These are phyloP conservation scores for Pseudocercospora vitis DNA, from an alignment of 2,329 filamentous ascomycete species.

Conservation along the genomic window DNA sequence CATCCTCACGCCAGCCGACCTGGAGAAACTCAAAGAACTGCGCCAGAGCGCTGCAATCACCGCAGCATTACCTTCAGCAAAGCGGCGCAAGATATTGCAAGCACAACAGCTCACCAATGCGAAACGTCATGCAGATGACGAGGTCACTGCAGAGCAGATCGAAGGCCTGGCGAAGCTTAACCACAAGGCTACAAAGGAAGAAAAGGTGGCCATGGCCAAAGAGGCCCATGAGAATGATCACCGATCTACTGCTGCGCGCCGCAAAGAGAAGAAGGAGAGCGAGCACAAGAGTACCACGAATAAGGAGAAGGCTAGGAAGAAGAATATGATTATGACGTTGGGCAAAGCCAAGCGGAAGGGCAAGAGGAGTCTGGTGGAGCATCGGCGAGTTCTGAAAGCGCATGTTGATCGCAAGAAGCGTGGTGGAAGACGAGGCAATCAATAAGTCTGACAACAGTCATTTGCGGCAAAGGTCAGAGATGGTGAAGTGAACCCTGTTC, in stretches of 20 bases:
- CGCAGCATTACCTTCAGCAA: slow-evolving; percentile 54
- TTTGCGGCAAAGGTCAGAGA: no score
- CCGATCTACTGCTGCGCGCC: slow-evolving; percentile 79
- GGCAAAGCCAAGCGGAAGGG: slow-evolving; percentile 95
- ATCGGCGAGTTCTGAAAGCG: slow-evolving; percentile 73
- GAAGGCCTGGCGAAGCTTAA: slow-evolving; percentile 76
- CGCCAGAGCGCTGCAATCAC: slow-evolving; percentile 71
- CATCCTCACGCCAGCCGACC: slow-evolving; percentile 91
- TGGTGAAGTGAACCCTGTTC: neutral
- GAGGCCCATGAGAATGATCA: slow-evolving; percentile 63
- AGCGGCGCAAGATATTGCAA: slow-evolving; percentile 42
- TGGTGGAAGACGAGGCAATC: slow-evolving; percentile 78
- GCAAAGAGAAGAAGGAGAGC: slow-evolving; percentile 81
- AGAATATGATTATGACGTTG: slow-evolving; percentile 98
- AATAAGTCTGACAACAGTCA: neutral
- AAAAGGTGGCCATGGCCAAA: slow-evolving; percentile 77
- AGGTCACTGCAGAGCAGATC: slow-evolving; percentile 88
- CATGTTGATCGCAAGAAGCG: slow-evolving; percentile 82
- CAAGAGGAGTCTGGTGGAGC: slow-evolving; percentile 88
- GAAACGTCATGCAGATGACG: slow-evolving; percentile 69
- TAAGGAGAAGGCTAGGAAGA: slow-evolving; percentile 92
- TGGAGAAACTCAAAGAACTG: slow-evolving; percentile 91
- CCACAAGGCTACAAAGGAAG: slow-evolving; percentile 84
- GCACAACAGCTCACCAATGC: slow-evolving; percentile 23
- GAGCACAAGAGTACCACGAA: slow-evolving; percentile 97